Evolutionary conservation across 768 basidiomycete genomes (phyloP).

Genomic region (Trametes gibbosa): DNA sequence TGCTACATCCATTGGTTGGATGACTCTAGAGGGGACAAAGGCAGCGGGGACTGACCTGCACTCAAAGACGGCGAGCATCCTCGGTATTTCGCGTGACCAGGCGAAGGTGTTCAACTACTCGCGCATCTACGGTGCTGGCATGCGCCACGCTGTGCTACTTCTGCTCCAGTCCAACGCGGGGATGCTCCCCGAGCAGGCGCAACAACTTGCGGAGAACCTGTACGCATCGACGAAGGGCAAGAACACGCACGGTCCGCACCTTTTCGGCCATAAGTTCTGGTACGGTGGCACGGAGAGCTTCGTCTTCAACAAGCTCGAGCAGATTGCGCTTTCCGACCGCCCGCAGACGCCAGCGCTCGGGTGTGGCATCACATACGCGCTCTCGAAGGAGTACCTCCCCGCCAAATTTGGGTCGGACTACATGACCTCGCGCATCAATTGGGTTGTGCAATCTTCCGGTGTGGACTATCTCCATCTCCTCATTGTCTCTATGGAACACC

Average conservation of each 20-base stretch:
- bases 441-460: conserved; percentile 98
- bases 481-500: conserved; percentile 91
- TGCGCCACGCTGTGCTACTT: conserved; percentile 87
- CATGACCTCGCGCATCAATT: conserved; percentile 96
- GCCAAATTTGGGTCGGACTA: conserved; percentile 81
- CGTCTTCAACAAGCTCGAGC: conserved; percentile 97
- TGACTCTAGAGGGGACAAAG: conserved; percentile 98
- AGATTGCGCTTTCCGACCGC: conserved; percentile 82
- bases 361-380: conserved; percentile 89
- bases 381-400: conserved; percentile 87
- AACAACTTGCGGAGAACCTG: conserved; percentile 75
- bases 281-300: conserved; percentile 94
- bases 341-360: conserved; percentile 93
- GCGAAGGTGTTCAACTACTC: conserved; percentile 99
- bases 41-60: conserved; percentile 92
- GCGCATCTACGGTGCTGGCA: conserved; percentile 97
- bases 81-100: conserved; percentile 90
- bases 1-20: conserved; percentile 97
- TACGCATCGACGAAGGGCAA: conserved; percentile 94
- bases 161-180: conserved; percentile 80
- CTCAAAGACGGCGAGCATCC: conserved; percentile 91
- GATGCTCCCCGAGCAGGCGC: conserved; percentile 77
- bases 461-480: conserved; percentile 98
- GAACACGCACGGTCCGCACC: conserved; percentile 71
- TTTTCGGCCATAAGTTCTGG: conserved; percentile 89